Evolutionary conservation across 352 stramenopile species (phyloP).

Genomic region (Globisporangium echinulatum): DNA sequence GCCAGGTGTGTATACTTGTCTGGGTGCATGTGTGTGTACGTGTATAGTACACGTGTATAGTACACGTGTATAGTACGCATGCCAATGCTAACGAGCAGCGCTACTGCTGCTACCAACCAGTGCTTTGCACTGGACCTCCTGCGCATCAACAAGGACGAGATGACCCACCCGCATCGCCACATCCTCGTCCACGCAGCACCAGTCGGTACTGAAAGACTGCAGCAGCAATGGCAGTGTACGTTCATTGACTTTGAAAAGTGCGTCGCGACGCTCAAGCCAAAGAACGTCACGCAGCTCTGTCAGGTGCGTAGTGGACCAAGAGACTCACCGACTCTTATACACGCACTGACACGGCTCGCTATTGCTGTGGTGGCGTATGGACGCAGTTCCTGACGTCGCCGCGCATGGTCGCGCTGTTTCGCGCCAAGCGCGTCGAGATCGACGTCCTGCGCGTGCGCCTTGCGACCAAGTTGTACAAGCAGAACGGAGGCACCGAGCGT

Average conservation of each 20-base stretch:
- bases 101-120: slow-evolving; percentile 12
- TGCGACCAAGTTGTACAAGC: slow-evolving; percentile 63
- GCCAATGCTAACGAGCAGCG: neutral
- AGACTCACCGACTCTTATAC: too few species aligned
- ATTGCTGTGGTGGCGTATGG: neutral
- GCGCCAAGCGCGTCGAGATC: slow-evolving; percentile 32
- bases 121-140: slow-evolving; percentile 71
- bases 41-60: neutral
- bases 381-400: slow-evolving; percentile 62
- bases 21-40: neutral
- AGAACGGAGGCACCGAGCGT: slow-evolving; percentile 18
- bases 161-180: slow-evolving; percentile 72
- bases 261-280: slow-evolving; percentile 49
- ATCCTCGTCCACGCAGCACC: slow-evolving; percentile 38
- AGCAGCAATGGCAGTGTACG: slow-evolving; percentile 33
- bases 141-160: slow-evolving; percentile 77
- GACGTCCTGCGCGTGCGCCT: slow-evolving; percentile 43
- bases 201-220: neutral
- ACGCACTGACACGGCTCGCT: neutral
- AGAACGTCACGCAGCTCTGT: slow-evolving; percentile 76
- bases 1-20: slow-evolving; percentile 26
- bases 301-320: slow-evolving; percentile 25
- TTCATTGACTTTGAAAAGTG: slow-evolving; percentile 83
- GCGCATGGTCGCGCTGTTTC: slow-evolving; percentile 44
- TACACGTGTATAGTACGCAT: neutral